Percentiles rank a stretch among this genome's conserved stretches.
phyloP scores from a whole-genome alignment of 768 basidiomycete species.

The Lactarius evosmus region DNA sequence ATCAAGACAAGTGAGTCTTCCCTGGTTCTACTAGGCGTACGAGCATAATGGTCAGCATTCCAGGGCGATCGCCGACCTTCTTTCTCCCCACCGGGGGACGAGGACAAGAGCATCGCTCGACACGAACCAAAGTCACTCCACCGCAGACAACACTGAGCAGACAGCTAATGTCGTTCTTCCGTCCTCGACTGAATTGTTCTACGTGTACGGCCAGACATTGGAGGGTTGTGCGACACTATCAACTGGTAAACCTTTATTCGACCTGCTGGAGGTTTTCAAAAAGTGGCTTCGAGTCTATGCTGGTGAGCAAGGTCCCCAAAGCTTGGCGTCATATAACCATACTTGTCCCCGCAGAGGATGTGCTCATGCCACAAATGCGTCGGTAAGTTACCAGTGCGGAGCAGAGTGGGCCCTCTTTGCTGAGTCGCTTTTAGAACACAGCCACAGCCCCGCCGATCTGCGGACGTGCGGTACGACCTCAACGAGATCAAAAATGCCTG shows the following conservation, averaged over 20 bases:
- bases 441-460: slow-evolving; percentile 57
- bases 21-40: background rate
- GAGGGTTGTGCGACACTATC: slow-evolving; percentile 93
- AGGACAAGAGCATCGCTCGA: slow-evolving; percentile 71
- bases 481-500: slow-evolving; percentile 78
- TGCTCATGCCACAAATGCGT: slow-evolving; percentile 71
- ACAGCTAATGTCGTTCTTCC: slow-evolving; percentile 71
- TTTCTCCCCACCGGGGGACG: slow-evolving; percentile 68
- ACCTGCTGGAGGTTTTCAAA: slow-evolving; percentile 76
- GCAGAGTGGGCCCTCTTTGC: background rate
- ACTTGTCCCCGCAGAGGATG: slow-evolving; percentile 64
- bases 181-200: slow-evolving; percentile 94
- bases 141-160: slow-evolving; percentile 44
- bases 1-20: slow-evolving; percentile 82
- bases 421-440: slow-evolving; percentile 38
- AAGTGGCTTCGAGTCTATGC: slow-evolving; percentile 96
- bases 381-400: slow-evolving; percentile 43
- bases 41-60: slow-evolving; percentile 6
- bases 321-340: slow-evolving; percentile 18
- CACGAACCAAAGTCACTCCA: slow-evolving; percentile 37
- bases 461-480: slow-evolving; percentile 74
- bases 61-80: slow-evolving; percentile 88
- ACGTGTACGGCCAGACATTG: slow-evolving; percentile 92
- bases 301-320: slow-evolving; percentile 44
- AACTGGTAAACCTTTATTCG: slow-evolving; percentile 77